Base-by-base conservation (phyloP, 2,329 filamentous ascomycete genomes). In the Paracoccidioides lutzii region DNA sequence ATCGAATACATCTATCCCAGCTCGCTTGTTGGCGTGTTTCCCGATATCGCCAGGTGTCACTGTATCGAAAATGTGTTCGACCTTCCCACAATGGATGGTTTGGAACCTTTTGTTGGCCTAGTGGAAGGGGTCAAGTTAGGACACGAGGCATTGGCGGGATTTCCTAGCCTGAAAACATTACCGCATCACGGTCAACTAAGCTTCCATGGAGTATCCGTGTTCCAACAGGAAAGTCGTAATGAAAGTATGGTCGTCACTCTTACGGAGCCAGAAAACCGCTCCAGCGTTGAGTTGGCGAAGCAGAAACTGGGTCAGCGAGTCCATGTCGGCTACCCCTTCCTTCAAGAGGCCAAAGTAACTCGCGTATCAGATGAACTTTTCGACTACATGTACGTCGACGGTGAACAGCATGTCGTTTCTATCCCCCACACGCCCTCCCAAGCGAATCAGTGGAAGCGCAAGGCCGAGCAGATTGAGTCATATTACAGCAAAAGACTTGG, bases 21-120 rank as follows among this genome's bases (percentile, higher is more conserved):
- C 3, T 93, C 91, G 4, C 77, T 97, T 59, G 81, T 86, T 14
- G 91, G 90, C 7, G 80, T 95, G 40, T 98, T 98, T 69, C 91
- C 91, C 0, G 89, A 96, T 64, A 79, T 98, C 50, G 77, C 81
- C 5, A 81, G 87, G 66, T 98, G 93, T 68, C 89, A 82, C 64
- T 98, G 94, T 65, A 82, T 97, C 38, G 89, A 95, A 71, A 98
- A 98, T 67, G 90, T 95, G 33, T 98, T 94, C 66, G 93, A 98
- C 60, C 78, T 98, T 40, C 94, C 94, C 6, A 87, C 85, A 3
- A 88, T 95, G 70, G 91, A 97, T 55, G 93, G 91, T 1, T 73
- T 97, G 51, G 86, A 94, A 58, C 87, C 89, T 53, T 84, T 88
- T 63, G 82, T 90, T 57, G 93, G 90, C 6, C 75, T 98, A 54